A percentile compares a stretch with the other conserved stretches of the same genome.
Conservation (phyloP, 805 yeast species). For the Candida maris region DNA sequence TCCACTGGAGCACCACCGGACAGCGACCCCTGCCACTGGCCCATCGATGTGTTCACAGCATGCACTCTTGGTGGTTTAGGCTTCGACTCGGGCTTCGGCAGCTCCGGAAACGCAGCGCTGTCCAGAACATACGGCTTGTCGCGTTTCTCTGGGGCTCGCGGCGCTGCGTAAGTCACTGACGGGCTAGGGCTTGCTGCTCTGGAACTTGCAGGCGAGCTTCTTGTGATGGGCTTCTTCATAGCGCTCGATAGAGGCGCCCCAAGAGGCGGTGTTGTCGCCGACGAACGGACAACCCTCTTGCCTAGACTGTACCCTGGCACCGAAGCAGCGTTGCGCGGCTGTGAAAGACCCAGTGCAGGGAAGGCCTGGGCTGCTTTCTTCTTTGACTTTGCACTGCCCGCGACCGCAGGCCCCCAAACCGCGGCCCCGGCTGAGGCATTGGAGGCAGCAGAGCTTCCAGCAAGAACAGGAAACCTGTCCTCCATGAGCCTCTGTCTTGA, state of each 20-base stretch:
- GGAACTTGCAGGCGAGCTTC: slow-evolving; percentile 9
- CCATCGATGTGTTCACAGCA: slow-evolving; percentile 34
- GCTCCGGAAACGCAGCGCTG: slow-evolving; percentile 29
- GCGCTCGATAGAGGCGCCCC: neutral
- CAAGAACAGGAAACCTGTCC: slow-evolving; percentile 49
- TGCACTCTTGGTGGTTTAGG: slow-evolving; percentile 57
- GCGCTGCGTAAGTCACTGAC: slow-evolving; percentile 12
- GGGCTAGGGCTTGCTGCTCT: slow-evolving; percentile 11
- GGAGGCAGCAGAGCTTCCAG: slow-evolving; percentile 23
- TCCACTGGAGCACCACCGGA: slow-evolving; percentile 5
- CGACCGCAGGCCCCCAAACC: slow-evolving; percentile 9
- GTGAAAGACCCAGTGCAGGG: slow-evolving; percentile 10
- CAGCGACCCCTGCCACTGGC: slow-evolving; percentile 31
- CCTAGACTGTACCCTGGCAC: slow-evolving; percentile 12
- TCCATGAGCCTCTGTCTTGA: slow-evolving; percentile 23
- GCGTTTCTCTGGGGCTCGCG: slow-evolving; percentile 1
- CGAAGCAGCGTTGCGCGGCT: slow-evolving; percentile 13
- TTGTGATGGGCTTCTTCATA: neutral
- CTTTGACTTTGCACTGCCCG: neutral
- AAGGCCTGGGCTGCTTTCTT: slow-evolving; percentile 7
- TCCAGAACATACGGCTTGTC: slow-evolving; percentile 7
- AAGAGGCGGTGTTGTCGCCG: neutral
- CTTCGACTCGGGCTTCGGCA: slow-evolving; percentile 39
- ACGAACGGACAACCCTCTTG: slow-evolving; percentile 1
- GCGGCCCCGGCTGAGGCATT: slow-evolving; percentile 1